phyloP scores from a whole-genome alignment of 805 yeast species.

The Yarrowia sp. region DNA sequence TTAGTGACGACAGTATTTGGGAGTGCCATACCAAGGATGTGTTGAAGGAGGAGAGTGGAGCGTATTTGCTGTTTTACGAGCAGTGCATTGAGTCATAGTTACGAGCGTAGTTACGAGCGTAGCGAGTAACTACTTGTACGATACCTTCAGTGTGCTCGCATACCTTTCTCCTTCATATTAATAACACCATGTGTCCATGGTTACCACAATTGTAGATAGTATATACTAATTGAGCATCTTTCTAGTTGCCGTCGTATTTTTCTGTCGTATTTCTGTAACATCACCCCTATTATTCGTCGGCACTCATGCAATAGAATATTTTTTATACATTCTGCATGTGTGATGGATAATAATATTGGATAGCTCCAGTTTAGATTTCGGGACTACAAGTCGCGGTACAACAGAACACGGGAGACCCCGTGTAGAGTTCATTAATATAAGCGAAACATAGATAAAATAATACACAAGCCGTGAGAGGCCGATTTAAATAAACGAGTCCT shows the following conservation, averaged over 20 bases:
- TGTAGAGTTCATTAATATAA: slow-evolving; percentile 17
- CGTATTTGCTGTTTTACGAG: slow-evolving; percentile 83
- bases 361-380: too few species aligned
- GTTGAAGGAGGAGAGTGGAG: slow-evolving; percentile 68
- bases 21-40: slow-evolving; percentile 62
- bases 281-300: too few species aligned
- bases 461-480: slow-evolving; percentile 23
- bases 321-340: too few species aligned
- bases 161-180: too few species aligned
- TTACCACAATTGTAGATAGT: neutral
- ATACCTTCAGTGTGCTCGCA: neutral
- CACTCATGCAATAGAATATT: too few species aligned
- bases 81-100: slow-evolving; percentile 33
- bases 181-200: too few species aligned
- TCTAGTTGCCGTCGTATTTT: too few species aligned
- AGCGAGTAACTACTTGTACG: neutral
- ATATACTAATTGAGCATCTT: neutral
- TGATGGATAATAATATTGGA: too few species aligned
- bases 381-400: neutral
- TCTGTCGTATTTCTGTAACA: too few species aligned
- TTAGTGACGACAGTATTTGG: slow-evolving; percentile 70
- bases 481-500: slow-evolving; percentile 19
- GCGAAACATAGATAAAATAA: slow-evolving; percentile 26
- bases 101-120: too few species aligned
- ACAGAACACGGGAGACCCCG: neutral